Percentiles rank a stretch among this genome's conserved stretches.
Evolutionary conservation across 2,329 filamentous ascomycete genomes (phyloP).

Genomic region (Colletotrichum costaricense): DNA sequence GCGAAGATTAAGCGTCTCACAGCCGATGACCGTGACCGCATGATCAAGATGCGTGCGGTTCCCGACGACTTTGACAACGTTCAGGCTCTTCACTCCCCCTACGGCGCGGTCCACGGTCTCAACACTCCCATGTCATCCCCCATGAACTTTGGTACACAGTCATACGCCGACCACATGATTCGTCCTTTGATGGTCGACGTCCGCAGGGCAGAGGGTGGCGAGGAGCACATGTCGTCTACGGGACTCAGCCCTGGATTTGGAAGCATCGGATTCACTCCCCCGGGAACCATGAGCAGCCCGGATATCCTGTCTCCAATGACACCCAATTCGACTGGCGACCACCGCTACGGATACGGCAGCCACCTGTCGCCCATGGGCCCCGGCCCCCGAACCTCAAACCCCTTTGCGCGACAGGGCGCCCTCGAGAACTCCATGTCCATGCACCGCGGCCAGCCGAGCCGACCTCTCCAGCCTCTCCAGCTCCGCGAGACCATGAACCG

Average conservation of each 20-base stretch:
- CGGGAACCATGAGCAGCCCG: conserved; percentile 59
- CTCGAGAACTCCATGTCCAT: conserved; percentile 53
- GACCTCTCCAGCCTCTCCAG: conserved; percentile 68
- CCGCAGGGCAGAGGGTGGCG: conserved; percentile 66
- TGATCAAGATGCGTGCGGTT: conserved; percentile 79
- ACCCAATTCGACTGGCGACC: conserved; percentile 49
- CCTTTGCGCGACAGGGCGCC: conserved; percentile 62
- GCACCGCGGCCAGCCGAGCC: conserved; percentile 57
- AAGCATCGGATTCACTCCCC: conserved; percentile 71
- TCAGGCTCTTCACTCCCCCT: conserved; percentile 75
- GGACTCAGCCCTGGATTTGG: conserved; percentile 76
- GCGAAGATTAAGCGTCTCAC: conserved; percentile 79
- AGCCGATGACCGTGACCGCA: conserved; percentile 76
- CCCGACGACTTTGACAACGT: conserved; percentile 79
- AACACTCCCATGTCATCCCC: conserved; percentile 60
- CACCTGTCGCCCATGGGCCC: conserved; percentile 61
- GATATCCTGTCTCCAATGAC: conserved; percentile 69
- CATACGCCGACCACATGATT: conserved; percentile 71
- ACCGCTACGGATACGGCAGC: conserved; percentile 64
- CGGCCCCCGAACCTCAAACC: conserved; percentile 62
- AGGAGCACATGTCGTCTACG: conserved; percentile 75
- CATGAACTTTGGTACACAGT: conserved; percentile 58
- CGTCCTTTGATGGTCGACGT: conserved; percentile 77
- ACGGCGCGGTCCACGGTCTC: conserved; percentile 69
- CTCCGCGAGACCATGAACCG: conserved; percentile 68